Conservation (phyloP, 2,329 filamentous ascomycete genomes). For the Claviceps spartinae region DNA sequence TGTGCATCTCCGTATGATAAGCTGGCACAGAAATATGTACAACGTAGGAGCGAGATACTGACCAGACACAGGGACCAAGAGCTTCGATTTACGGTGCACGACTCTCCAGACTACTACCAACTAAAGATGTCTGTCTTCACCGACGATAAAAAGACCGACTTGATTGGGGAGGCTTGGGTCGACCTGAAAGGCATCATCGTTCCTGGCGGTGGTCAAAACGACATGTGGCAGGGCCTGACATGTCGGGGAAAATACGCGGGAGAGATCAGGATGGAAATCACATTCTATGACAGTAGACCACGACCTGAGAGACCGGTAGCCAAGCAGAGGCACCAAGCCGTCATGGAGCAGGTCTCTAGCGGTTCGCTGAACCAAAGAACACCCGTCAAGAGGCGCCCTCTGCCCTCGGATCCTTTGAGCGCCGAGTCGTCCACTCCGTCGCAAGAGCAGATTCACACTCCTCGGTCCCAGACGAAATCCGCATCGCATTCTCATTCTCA, state of each 20-base stretch:
- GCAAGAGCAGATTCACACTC: slow-evolving; percentile 30
- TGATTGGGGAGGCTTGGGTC: slow-evolving; percentile 91
- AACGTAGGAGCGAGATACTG: not conserved
- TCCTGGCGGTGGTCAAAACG: slow-evolving; percentile 79
- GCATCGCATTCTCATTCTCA: slow-evolving; percentile 14
- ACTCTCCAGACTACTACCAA: slow-evolving; percentile 90
- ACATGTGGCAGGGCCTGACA: slow-evolving; percentile 78
- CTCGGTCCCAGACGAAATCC: slow-evolving; percentile 31
- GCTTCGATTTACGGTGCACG: slow-evolving; percentile 87
- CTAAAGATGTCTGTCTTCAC: slow-evolving; percentile 95
- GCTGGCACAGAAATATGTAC: no score
- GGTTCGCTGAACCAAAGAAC: slow-evolving; percentile 35
- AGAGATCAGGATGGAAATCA: slow-evolving; percentile 88
- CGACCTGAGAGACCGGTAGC: slow-evolving; percentile 59
- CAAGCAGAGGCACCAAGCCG: slow-evolving; percentile 33
- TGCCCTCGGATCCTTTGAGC: slow-evolving; percentile 65
- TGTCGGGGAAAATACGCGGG: slow-evolving; percentile 93
- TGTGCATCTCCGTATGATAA: no score
- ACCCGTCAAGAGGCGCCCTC: slow-evolving; percentile 66
- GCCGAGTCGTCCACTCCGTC: slow-evolving; percentile 29
- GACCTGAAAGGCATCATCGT: slow-evolving; percentile 70
- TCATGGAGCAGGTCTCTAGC: slow-evolving; percentile 22
- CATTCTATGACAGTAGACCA: slow-evolving; percentile 82
- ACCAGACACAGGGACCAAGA: slow-evolving; percentile 71
- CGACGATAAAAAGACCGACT: slow-evolving; percentile 92